Evolutionary conservation across 805 yeast species (phyloP).

Genomic region (Deakozyma indianensis): DNA sequence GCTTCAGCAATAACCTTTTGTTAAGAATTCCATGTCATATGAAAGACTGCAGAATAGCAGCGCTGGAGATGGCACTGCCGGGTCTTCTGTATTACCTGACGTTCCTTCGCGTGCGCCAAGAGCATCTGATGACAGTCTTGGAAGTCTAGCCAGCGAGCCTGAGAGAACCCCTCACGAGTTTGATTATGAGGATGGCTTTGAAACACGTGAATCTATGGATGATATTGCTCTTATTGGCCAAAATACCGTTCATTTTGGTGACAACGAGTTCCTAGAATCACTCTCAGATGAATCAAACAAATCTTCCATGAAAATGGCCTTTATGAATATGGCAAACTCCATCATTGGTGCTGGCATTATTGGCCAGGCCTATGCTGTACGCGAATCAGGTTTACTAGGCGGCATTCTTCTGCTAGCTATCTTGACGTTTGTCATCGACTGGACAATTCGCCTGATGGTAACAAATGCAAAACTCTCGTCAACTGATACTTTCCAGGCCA

Average conservation of each 20-base stretch:
- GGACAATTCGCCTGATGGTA: conserved; percentile 70
- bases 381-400: conserved; percentile 64
- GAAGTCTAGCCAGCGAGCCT: not conserved
- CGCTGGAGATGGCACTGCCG: too few relatives aligned
- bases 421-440: conserved; percentile 64
- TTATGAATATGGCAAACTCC: conserved; percentile 94
- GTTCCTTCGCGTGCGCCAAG: too few relatives aligned
- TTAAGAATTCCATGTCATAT: too few relatives aligned
- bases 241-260: conserved; percentile 10
- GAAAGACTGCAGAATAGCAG: too few relatives aligned
- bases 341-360: conserved; percentile 93
- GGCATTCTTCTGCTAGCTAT: conserved; percentile 48
- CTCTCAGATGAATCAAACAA: conserved; percentile 19
- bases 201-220: not conserved
- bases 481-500: conserved; percentile 68
- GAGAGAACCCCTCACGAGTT: not conserved
- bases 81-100: too few relatives aligned
- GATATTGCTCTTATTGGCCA: conserved; percentile 4
- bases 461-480: conserved; percentile 69
- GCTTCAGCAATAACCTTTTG: too few relatives aligned
- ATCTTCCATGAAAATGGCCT: conserved; percentile 68
- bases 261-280: conserved; percentile 9
- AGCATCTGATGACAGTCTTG: not conserved
- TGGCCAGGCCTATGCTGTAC: conserved; percentile 83
- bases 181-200: conserved; percentile 4